Evolutionary conservation across 2,329 filamentous ascomycete species (phyloP).

Genomic region (Arthrobotrys pseudoclavata): DNA sequence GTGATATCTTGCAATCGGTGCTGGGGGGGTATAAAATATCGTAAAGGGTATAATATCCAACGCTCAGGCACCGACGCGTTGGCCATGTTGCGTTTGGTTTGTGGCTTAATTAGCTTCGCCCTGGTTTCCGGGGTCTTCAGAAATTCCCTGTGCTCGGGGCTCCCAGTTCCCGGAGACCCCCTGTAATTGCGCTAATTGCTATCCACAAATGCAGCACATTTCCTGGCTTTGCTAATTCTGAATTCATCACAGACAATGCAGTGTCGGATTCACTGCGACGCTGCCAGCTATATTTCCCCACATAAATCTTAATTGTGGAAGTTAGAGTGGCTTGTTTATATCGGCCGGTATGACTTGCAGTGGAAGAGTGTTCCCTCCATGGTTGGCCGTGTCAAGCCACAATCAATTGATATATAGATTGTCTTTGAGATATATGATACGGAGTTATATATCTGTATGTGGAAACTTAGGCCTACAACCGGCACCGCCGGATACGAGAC

Average conservation of each 20-base stretch:
- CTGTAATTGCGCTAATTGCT: conserved; percentile 3
- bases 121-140: not conserved
- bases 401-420: not conserved
- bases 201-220: not conserved
- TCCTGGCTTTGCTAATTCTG: not conserved
- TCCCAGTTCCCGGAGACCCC: conserved; percentile 5
- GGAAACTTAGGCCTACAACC: too few relatives aligned
- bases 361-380: not conserved
- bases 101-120: not conserved
- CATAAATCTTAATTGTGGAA: conserved; percentile 3
- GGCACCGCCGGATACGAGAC: not conserved
- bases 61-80: conserved; percentile 42
- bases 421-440: too few relatives aligned
- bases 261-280: conserved; percentile 30
- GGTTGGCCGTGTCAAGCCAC: conserved; percentile 6
- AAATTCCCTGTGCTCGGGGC: not conserved
- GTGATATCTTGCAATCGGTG: conserved; percentile 41
- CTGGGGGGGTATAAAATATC: conserved; percentile 53
- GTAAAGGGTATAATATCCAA: conserved; percentile 35
- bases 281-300: not conserved
- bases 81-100: conserved; percentile 48
- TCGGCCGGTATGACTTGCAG: conserved; percentile 23
- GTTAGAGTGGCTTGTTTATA: conserved; percentile 5
- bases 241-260: conserved; percentile 10
- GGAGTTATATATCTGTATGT: too few relatives aligned